Evolutionary conservation across 1,139 yeast species (phyloP), one percentile per base, ranked within the genome.

Genomic region (Kluyveromyces marxianus): DNA sequence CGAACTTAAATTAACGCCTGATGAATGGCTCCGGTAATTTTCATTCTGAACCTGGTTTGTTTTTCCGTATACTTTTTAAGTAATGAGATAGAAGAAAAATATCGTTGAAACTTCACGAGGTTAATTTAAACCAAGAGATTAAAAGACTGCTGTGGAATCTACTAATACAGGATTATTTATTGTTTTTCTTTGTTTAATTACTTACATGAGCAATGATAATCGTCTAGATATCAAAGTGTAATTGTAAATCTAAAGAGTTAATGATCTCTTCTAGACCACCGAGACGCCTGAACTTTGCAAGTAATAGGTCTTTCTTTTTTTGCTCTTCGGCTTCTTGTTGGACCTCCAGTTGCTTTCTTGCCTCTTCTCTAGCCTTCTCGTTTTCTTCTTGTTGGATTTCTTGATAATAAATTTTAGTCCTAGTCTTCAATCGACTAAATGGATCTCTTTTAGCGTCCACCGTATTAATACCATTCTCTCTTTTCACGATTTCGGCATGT

Each of bases 381-480:
- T 72, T 74, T 55, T 73, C 76, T 44, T 70, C 74, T 37, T 66
- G 63, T 47, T 69, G 72, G 7, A 69, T 60, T 46, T 70, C 73
- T 51, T 75, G 74, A 53, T 90, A 89, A 65, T 88, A 90, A 51
- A 88, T 81, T 59, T 86, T 78, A 0, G 97, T 86, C 50, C 80
- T 82, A 0, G 97, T 90, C 63, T 88, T 83, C 59, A 92, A 75
- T 63, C 97, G 77, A 52, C 88, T 81, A 66, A 92, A 92, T 32
- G 98, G 97, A 69, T 92, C 95, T 6, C 83, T 79, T 44, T 70
- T 74, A 24, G 70, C 69, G 42, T 74, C 81, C 45, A 75, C 72
- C 21, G 21, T 24, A 38, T 59, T 62, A 25, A 60, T 62, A 10
- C 60, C 51, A 31, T 71, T 73, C 41, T 69, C 70, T 57, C 73